phyloP scores from a whole-genome alignment of 345 rosid genomes.

The Syzygium oleosum region DNA sequence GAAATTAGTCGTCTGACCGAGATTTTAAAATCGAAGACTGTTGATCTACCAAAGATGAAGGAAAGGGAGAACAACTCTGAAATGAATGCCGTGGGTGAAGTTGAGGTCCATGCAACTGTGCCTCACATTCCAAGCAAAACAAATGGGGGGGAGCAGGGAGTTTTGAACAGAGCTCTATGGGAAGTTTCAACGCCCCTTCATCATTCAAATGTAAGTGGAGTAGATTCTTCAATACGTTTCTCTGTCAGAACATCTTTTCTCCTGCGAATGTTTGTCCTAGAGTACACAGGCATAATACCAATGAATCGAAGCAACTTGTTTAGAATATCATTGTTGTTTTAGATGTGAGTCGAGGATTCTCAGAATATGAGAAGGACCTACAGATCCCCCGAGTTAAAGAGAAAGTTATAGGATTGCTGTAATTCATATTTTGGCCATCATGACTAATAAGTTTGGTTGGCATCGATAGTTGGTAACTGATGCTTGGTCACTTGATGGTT shows the following conservation, averaged over 20 bases:
- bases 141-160: conserved; percentile 23
- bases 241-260: neutral
- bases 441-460: neutral
- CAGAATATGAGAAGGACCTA: neutral
- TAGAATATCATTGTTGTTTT: neutral
- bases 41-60: conserved; percentile 25
- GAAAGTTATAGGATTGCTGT: neutral
- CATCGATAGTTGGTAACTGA: neutral
- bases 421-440: neutral
- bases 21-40: conserved; percentile 54
- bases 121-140: conserved; percentile 24
- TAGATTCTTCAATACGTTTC: neutral
- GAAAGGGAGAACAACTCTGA: conserved; percentile 19
- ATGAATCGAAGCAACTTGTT: neutral
- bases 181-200: conserved; percentile 31
- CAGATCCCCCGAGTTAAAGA: neutral
- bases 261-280: neutral
- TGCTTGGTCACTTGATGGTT: neutral
- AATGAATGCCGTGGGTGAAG: conserved; percentile 17
- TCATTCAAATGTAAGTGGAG: conserved; percentile 43
- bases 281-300: neutral
- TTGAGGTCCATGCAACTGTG: conserved; percentile 12
- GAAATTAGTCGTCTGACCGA: conserved; percentile 56
- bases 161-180: conserved; percentile 20
- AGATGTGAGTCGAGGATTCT: neutral